Conservation (phyloP, 352 stramenopile species). For the Globisporangium alternatum region DNA sequence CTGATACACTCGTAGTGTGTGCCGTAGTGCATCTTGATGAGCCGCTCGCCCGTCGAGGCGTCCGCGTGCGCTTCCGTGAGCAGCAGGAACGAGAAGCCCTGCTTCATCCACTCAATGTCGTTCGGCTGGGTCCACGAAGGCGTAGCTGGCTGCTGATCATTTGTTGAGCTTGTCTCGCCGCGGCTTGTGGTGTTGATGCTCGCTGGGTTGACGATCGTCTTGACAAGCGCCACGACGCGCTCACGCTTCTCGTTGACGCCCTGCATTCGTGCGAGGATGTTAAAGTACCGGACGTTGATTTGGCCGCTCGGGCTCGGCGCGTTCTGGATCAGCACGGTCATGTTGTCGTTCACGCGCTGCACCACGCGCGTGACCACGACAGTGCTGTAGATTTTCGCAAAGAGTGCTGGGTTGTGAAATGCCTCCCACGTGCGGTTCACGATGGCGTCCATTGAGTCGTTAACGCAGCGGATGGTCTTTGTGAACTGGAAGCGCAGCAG, state of each 20-base stretch:
- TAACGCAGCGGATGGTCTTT: constrained; percentile 31
- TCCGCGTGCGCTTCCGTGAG: constrained; percentile 24
- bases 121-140: constrained; percentile 16
- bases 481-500: constrained; percentile 45
- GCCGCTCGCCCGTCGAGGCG: constrained; percentile 1
- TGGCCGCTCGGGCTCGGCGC: constrained; percentile 25
- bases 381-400: constrained; percentile 41
- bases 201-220: constrained; percentile 36
- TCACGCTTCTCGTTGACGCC: constrained; percentile 27
- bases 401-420: constrained; percentile 35
- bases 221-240: constrained; percentile 37
- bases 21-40: constrained; percentile 33
- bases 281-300: constrained; percentile 41
- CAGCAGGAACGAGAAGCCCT: constrained; percentile 40
- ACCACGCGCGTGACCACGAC: constrained; percentile 35
- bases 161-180: not conserved
- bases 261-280: constrained; percentile 33
- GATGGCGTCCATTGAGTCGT: constrained; percentile 39
- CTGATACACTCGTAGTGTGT: constrained; percentile 43
- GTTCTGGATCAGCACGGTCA: constrained; percentile 42
- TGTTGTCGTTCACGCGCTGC: constrained; percentile 31
- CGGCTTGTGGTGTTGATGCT: not conserved
- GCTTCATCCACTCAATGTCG: constrained; percentile 50
- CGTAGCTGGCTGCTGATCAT: not conserved
- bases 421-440: constrained; percentile 38